These are phyloP conservation scores for Cantharellus cinnabarinus DNA, from an alignment of 768 basidiomycete genomes.

Conservation along the genomic window DNA sequence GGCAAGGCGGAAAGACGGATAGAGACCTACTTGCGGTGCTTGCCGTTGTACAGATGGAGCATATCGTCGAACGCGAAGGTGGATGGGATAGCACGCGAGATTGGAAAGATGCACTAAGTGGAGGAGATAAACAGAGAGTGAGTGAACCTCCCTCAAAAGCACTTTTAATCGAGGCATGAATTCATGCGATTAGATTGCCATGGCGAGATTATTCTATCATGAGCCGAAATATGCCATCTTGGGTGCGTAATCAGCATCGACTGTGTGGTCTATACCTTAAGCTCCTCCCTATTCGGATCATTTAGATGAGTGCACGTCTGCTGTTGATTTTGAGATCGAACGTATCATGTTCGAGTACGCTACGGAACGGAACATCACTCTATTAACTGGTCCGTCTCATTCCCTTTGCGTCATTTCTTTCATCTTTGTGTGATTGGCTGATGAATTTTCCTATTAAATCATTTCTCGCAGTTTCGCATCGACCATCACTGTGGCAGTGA, in stretches of 20 bases:
- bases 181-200: constrained; percentile 50
- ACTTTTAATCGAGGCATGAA: background rate
- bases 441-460: background rate
- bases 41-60: constrained; percentile 60
- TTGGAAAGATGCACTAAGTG: constrained; percentile 85
- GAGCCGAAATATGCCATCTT: constrained; percentile 34
- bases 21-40: constrained; percentile 51
- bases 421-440: background rate
- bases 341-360: constrained; percentile 90
- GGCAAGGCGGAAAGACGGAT: constrained; percentile 49
- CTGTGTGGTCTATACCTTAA: background rate
- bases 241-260: constrained; percentile 22
- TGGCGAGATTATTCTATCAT: constrained; percentile 94
- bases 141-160: background rate
- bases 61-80: constrained; percentile 83
- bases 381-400: constrained; percentile 33
- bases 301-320: constrained; percentile 87
- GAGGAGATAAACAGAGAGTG: constrained; percentile 67
- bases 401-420: background rate
- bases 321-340: constrained; percentile 84
- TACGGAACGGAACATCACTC: constrained; percentile 66
- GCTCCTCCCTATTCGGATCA: background rate
- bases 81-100: constrained; percentile 82
- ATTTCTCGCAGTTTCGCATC: constrained; percentile 48
- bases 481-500: constrained; percentile 78